phyloP scores from a whole-genome alignment of 2,329 filamentous ascomycete genomes.

The Ophiostoma himal-ulmi region DNA sequence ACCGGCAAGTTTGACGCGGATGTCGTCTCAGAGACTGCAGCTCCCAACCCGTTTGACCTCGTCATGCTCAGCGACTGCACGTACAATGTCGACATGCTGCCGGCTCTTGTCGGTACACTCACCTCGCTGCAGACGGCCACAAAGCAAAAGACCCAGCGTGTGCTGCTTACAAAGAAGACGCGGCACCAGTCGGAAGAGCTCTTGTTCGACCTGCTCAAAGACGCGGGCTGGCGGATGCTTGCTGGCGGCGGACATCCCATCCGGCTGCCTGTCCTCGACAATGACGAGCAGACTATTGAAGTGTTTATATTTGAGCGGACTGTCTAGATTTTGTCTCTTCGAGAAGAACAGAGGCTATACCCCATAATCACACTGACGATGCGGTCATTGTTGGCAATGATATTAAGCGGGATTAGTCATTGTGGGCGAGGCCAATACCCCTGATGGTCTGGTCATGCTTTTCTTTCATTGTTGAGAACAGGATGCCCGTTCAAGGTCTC shows the following conservation, averaged over 20 bases:
- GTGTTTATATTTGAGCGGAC: slow-evolving; percentile 46
- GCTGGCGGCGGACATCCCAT: slow-evolving; percentile 28
- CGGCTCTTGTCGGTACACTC: slow-evolving; percentile 49
- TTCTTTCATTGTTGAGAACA: too few relatives aligned
- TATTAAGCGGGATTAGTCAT: too few relatives aligned
- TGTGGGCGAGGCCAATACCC: too few relatives aligned
- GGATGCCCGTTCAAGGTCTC: too few relatives aligned
- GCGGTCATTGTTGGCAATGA: too few relatives aligned
- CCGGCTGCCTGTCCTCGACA: slow-evolving; percentile 43
- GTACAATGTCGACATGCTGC: slow-evolving; percentile 53
- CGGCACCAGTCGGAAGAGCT: slow-evolving; percentile 49
- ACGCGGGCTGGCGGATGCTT: slow-evolving; percentile 40
- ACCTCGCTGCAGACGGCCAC: slow-evolving; percentile 38
- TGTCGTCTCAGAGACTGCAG: slow-evolving; percentile 32
- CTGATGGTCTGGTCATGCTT: too few relatives aligned
- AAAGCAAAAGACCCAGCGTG: slow-evolving; percentile 30
- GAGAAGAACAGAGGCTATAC: not conserved
- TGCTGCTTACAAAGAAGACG: slow-evolving; percentile 52
- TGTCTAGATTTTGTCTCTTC: not conserved
- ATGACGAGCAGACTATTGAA: slow-evolving; percentile 43
- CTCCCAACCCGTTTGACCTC: slow-evolving; percentile 43
- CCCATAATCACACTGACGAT: too few relatives aligned
- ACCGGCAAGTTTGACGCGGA: slow-evolving; percentile 41
- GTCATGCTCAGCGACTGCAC: slow-evolving; percentile 56
- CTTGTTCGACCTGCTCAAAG: slow-evolving; percentile 44